A percentile compares a stretch with the other conserved stretches of the same genome.
phyloP scores from a whole-genome alignment of 1,284 basidiomycete genomes.

The Rhodotorula sp. region DNA sequence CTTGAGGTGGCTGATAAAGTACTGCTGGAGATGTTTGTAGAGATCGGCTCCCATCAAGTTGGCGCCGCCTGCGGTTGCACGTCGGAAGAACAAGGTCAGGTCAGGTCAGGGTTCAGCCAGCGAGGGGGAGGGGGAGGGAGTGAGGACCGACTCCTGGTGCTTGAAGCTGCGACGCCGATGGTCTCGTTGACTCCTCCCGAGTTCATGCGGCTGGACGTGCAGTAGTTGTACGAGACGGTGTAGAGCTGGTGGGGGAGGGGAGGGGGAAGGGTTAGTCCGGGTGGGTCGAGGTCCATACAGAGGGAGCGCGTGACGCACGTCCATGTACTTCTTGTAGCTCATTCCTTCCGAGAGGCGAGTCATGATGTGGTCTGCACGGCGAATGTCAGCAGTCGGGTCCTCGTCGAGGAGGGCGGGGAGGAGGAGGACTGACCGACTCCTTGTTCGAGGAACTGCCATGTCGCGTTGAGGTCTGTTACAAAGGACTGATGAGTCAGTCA shows the following conservation, averaged over 20 bases:
- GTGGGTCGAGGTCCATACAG: too few relatives aligned
- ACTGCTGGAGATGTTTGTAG: conserved; percentile 81
- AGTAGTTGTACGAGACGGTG: conserved; percentile 88
- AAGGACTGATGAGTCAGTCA: too few relatives aligned
- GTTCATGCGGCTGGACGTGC: conserved; percentile 81
- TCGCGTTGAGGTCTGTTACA: conserved; percentile 65
- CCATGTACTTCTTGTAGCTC: conserved; percentile 88
- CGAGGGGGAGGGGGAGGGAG: not conserved
- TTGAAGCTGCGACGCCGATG: conserved; percentile 40
- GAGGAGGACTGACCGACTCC: conserved; percentile 59
- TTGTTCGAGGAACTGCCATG: conserved; percentile 82
- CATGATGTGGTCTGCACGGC: conserved; percentile 75
- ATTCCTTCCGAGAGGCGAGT: conserved; percentile 79
- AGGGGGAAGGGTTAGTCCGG: not conserved
- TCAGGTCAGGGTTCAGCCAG: too few relatives aligned
- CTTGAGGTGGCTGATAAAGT: conserved; percentile 77
- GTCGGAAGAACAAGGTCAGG: not conserved
- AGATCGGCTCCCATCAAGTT: conserved; percentile 93
- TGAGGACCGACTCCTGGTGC: not conserved
- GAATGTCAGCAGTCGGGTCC: not conserved
- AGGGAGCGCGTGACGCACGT: conserved; percentile 51
- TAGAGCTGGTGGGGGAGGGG: conserved; percentile 26
- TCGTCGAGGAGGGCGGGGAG: not conserved
- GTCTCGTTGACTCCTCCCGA: conserved; percentile 56
- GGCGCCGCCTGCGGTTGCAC: conserved; percentile 58